Base-by-base conservation (phyloP, 768 basidiomycete genomes). In the Hortiboletus flavorubellus region DNA sequence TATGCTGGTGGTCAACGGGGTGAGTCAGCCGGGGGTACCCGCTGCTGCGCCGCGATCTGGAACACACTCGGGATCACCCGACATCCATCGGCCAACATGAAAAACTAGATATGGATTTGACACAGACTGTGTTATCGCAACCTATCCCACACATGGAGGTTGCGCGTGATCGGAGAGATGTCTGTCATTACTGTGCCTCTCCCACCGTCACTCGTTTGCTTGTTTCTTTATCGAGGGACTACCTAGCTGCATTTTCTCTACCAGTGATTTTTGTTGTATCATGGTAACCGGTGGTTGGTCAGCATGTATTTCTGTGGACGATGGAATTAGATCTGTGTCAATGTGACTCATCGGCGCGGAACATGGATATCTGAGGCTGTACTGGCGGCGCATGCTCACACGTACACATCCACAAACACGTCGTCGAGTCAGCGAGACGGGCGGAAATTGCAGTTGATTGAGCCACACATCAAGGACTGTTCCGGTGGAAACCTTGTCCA, bases 91-190 rank as follows among this genome's bases (percentile, higher is more conserved):
- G 49, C 41, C 14, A 46, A 33, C 49, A 49, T 60, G 51, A 56
- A 59, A 52, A 21, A 53, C 46, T 68, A 66, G 56, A 63, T 56
- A 64, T 59, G 64, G 55, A 55, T 59, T 55, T 48, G n/a, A 53
- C 44, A 39, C 60, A 64, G 61, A 66, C 66, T 58, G 55, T 57
- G 51, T 49, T 54, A 45, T 56, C 38, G 56, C 59, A 50, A 53
- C 39, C 21, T 57, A 29, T 55, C 51, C 45, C 60, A 59, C 39
- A 23, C 44, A 42, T 42, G 30, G 21, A 45, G 29, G 48, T 48
- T 37, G 31, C 49, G 58, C 44, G 46, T 39, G 23, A 48, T 33
- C 8, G 49, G 49, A 51, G 53, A 48, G 49, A 54, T 43, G 47
- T 57, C 48, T 50, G 30, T 56, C 64, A n/a, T 63, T 59, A 54